phyloP scores from a whole-genome alignment of 2,329 filamentous ascomycete genomes.

The Fusarium keratoplasticum region DNA sequence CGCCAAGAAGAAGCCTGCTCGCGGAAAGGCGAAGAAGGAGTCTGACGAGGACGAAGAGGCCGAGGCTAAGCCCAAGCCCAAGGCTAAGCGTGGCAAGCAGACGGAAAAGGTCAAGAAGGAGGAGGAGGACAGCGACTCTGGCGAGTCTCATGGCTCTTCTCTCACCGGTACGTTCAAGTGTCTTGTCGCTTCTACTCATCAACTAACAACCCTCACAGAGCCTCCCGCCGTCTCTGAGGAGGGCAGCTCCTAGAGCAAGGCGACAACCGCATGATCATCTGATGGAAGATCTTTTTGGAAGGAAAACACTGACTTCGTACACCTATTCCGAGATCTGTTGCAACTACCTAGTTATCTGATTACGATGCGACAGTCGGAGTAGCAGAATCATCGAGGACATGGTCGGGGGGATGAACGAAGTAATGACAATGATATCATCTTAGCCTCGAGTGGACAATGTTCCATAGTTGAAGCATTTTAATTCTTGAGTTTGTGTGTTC shows the following conservation, averaged over 20 bases:
- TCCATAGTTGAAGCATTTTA: not conserved
- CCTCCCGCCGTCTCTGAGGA: constrained; percentile 29
- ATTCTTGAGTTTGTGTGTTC: not conserved
- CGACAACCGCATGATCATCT: not conserved
- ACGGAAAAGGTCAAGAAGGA: constrained; percentile 34
- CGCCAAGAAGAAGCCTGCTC: constrained; percentile 44
- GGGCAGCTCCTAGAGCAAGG: constrained; percentile 9
- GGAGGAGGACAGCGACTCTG: constrained; percentile 33
- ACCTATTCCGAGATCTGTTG: constrained; percentile 8
- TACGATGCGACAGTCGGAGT: constrained; percentile 26
- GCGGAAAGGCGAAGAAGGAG: constrained; percentile 42
- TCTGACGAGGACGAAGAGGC: constrained; percentile 31
- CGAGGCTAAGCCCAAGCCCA: constrained; percentile 32
- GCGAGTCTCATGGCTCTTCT: constrained; percentile 19
- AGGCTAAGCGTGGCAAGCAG: constrained; percentile 18
- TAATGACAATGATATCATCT: not conserved
- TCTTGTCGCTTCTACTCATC: not conserved
- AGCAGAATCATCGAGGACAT: constrained; percentile 16
- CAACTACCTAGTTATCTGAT: constrained; percentile 28
- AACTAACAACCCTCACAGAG: constrained; percentile 20
- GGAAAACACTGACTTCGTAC: not conserved
- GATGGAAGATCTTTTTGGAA: not conserved
- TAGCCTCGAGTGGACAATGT: not conserved
- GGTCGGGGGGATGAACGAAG: constrained; percentile 2
- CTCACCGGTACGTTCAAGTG: constrained; percentile 33